Evolutionary conservation across 2,329 filamentous ascomycete genomes (phyloP), one percentile per base, ranked within the genome.

Genomic region (Ampelomyces quisqualis): DNA sequence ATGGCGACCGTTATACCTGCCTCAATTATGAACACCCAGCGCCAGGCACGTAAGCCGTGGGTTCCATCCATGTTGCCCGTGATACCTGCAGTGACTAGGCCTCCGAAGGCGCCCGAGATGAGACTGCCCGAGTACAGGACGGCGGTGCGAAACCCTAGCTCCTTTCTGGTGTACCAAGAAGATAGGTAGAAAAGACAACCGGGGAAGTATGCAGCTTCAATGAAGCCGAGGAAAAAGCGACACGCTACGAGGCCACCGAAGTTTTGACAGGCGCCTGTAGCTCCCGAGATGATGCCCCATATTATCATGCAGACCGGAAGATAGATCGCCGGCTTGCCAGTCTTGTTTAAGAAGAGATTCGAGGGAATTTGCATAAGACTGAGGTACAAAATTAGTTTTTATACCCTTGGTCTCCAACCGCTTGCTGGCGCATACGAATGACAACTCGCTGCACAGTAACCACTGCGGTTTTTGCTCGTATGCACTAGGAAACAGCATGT

Each of bases 61-160:
- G 67, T 67, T 2, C 78, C 75, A 44, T 85, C 75, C 32, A 34
- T 34, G 13, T 34, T 34, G 14, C 32, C 18, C 7, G 79, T 81
- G 39, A 90, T 86, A 5, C 84, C 74, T n/a, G 73, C 73, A 9
- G 73, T 73, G 19, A 76, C 72, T n/a, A 76, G 53, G 22, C 83
- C 85, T 0, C 83, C 85, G 56, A 89, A 88, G 1, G 85, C 85
- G 4, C 84, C 84, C 1, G 82, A 84, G 14, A 89, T 77, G 19
- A 88, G 71, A 0, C 81, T 81, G 0, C 84, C 86, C 0, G 82
- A 80, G 62, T 86, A 86, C 5, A 87, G 73, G 14, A 84, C 70
- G 2, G 82, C 81, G 10, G 80, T 85, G 7, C 83, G 75, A n/a
- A 85, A 69, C 7, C 78, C 80, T 2, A 86, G 72, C 60, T 86